A percentile compares a stretch with the other conserved stretches of the same genome.
These are phyloP conservation scores for Plasmodium fragile DNA, from an alignment of 169 alveolate species.

Conservation along the genomic window DNA sequence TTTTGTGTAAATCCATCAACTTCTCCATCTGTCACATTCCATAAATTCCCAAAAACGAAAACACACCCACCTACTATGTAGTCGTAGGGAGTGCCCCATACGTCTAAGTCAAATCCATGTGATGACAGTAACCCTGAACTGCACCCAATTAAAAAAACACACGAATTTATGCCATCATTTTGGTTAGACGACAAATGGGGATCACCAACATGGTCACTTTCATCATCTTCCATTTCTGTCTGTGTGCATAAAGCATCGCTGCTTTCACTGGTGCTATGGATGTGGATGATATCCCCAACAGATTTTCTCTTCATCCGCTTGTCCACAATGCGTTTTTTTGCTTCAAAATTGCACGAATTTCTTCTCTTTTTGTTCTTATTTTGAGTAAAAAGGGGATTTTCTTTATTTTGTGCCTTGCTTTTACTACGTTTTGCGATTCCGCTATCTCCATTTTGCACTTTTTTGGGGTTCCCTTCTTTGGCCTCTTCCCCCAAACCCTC, in stretches of 20 bases:
- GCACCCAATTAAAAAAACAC: slow-evolving; percentile 82
- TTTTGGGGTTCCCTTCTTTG: neutral
- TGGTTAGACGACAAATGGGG: neutral
- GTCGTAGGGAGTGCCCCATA: slow-evolving; percentile 78
- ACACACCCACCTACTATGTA: slow-evolving; percentile 80
- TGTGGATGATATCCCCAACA: slow-evolving; percentile 2
- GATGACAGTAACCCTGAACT: slow-evolving; percentile 81
- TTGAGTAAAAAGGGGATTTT: neutral
- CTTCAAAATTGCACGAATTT: slow-evolving; percentile 1
- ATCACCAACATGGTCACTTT: neutral
- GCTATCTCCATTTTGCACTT: neutral
- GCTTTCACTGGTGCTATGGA: neutral
- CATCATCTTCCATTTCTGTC: slow-evolving; percentile 4
- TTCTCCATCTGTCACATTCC: slow-evolving; percentile 84
- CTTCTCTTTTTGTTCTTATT: slow-evolving; percentile 24
- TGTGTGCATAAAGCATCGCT: neutral
- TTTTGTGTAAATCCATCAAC: slow-evolving; percentile 80
- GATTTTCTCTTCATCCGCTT: slow-evolving; percentile 38
- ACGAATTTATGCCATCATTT: slow-evolving; percentile 68
- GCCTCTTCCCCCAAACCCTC: neutral
- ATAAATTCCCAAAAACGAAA: slow-evolving; percentile 80
- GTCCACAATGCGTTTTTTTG: neutral
- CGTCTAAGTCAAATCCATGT: slow-evolving; percentile 72
- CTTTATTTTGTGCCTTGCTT: neutral
- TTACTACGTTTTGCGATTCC: neutral